Percentiles rank a stretch among this genome's conserved stretches.
phyloP scores from a whole-genome alignment of 768 basidiomycete species.

The Xanthoconium stramineum region DNA sequence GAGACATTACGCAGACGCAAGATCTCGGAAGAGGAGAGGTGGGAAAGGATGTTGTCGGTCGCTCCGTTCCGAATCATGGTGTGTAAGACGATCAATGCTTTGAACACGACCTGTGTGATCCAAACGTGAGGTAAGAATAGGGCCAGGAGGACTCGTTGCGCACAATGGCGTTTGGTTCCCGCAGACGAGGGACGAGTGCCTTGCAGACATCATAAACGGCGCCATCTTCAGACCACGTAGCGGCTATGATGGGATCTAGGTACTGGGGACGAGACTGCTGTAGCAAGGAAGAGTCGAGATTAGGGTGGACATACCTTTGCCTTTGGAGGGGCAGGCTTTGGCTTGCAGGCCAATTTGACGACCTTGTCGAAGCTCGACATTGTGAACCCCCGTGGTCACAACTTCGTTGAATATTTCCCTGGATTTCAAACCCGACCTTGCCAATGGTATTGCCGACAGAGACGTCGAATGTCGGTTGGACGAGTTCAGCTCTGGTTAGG shows the following conservation, averaged over 20 bases:
- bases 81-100: constrained; percentile 92
- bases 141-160: constrained; percentile 28
- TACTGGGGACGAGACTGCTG: constrained; percentile 51
- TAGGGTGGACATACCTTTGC: constrained; percentile 61
- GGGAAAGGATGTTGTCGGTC: constrained; percentile 86
- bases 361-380: constrained; percentile 89
- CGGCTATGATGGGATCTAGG: constrained; percentile 92
- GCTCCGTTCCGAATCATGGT: constrained; percentile 97
- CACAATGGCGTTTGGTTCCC: constrained; percentile 90
- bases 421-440: constrained; percentile 28
- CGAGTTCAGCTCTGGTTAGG: too few species aligned
- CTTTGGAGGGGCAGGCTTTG: constrained; percentile 94
- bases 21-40: constrained; percentile 80
- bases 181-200: constrained; percentile 76
- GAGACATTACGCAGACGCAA: constrained; percentile 78
- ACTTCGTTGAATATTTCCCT: constrained; percentile 7
- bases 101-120: constrained; percentile 82
- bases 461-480: neutral
- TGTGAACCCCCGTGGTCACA: neutral
- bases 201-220: constrained; percentile 91
- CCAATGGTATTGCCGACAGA: neutral
- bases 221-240: constrained; percentile 96
- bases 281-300: neutral
- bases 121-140: neutral
- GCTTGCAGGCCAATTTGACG: constrained; percentile 95